phyloP scores from a whole-genome alignment of 805 yeast genomes.

The Saturnispora diversa region DNA sequence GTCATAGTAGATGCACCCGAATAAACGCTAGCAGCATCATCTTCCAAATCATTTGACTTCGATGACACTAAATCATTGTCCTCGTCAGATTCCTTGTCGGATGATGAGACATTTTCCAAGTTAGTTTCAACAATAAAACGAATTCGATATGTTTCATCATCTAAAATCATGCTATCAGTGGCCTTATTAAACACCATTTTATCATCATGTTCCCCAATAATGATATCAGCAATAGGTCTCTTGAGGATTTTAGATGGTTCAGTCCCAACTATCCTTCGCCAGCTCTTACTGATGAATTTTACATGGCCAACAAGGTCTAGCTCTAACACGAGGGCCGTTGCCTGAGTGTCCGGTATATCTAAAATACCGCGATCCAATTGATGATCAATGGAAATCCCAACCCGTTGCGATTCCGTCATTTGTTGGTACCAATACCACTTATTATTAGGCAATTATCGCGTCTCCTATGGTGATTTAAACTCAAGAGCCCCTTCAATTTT shows the following conservation, averaged over 20 bases:
- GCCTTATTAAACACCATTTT: constrained; percentile 62
- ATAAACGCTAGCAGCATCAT: constrained; percentile 24
- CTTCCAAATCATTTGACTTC: constrained; percentile 14
- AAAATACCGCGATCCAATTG: neutral
- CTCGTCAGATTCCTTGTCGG: constrained; percentile 1
- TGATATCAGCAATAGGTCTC: constrained; percentile 52
- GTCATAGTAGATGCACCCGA: constrained; percentile 31
- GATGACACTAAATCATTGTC: neutral
- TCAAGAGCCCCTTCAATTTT: too few species aligned
- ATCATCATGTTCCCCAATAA: constrained; percentile 60
- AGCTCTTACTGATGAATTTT: constrained; percentile 63
- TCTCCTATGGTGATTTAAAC: too few species aligned
- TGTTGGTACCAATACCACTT: too few species aligned
- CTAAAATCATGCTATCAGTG: constrained; percentile 56
- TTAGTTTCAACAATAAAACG: constrained; percentile 48
- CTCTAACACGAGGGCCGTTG: constrained; percentile 67
- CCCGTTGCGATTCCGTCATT: too few species aligned
- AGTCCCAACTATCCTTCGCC: constrained; percentile 76
- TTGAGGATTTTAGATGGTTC: constrained; percentile 43
- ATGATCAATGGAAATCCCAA: too few species aligned
- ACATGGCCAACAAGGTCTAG: constrained; percentile 72
- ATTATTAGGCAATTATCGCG: too few species aligned
- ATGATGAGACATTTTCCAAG: constrained; percentile 7
- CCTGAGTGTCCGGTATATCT: neutral
- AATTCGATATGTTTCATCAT: constrained; percentile 72